Percentiles rank a stretch among this genome's conserved stretches.
Conservation (phyloP, 2,329 filamentous ascomycete species). For the Cladosporium oxysporum region DNA sequence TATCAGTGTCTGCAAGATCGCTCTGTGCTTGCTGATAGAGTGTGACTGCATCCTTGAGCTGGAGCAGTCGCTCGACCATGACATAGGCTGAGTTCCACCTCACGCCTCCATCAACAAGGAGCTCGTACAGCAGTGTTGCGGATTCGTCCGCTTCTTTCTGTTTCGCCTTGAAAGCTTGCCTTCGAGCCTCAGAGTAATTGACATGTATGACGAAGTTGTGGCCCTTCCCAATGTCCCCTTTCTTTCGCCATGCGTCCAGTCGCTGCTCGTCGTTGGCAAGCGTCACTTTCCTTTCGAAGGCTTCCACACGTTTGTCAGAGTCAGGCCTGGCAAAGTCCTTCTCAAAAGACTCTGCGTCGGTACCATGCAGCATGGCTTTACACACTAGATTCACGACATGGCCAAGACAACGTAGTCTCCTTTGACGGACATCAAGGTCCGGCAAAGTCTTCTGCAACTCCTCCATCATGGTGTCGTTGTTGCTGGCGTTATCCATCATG, state of each 20-base stretch:
- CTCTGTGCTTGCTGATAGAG: constrained; percentile 6
- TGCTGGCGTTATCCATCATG: constrained; percentile 25
- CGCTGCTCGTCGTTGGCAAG: constrained; percentile 20
- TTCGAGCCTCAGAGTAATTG: not conserved
- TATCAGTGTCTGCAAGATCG: not conserved
- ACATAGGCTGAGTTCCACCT: constrained; percentile 5
- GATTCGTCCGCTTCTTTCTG: constrained; percentile 4
- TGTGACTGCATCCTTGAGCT: constrained; percentile 9
- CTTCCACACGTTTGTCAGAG: constrained; percentile 1
- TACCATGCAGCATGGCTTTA: constrained; percentile 22
- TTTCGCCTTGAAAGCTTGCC: constrained; percentile 5
- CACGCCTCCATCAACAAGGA: constrained; percentile 7
- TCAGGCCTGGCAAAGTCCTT: not conserved
- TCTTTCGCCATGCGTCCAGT: constrained; percentile 21
- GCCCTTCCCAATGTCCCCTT: constrained; percentile 3
- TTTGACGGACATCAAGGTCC: not conserved
- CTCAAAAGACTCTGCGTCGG: constrained; percentile 19
- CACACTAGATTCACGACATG: constrained; percentile 25
- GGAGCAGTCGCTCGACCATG: constrained; percentile 2
- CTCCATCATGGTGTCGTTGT: constrained; percentile 22
- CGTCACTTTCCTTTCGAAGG: constrained; percentile 1
- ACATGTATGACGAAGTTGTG: constrained; percentile 5
- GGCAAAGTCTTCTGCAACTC: constrained; percentile 1
- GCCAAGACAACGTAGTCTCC: constrained; percentile 21
- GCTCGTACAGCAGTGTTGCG: not conserved